Percentiles rank a stretch among this genome's conserved stretches.
Evolutionary conservation across 371 early-diverging fungal species (phyloP).

Genomic region (Umbelopsis sp.): DNA sequence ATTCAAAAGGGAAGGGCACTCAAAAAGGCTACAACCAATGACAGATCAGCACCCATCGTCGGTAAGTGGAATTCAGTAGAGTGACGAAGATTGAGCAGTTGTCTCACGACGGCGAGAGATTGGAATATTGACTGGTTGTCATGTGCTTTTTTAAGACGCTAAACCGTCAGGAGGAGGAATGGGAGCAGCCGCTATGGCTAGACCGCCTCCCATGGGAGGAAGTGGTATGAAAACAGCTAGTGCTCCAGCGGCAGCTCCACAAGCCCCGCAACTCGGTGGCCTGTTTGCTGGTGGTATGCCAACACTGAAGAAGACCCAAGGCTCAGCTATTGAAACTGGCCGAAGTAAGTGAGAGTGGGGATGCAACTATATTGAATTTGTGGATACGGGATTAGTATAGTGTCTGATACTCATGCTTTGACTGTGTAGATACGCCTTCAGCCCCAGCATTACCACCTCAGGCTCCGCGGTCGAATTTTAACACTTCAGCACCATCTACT

Average conservation of each 20-base stretch:
- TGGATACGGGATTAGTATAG: too few relatives aligned
- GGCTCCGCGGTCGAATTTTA: neutral
- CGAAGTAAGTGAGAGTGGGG: constrained; percentile 23
- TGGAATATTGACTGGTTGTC: neutral
- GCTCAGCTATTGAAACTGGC: constrained; percentile 43
- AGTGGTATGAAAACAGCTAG: constrained; percentile 1
- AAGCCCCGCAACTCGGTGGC: constrained; percentile 54
- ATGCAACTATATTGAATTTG: too few relatives aligned
- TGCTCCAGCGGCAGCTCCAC: constrained; percentile 25
- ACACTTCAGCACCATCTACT: constrained; percentile 7
- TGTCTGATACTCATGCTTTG: too few relatives aligned
- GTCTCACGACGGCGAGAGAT: too few relatives aligned
- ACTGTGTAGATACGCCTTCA: constrained; percentile 15
- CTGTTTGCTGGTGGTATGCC: constrained; percentile 74
- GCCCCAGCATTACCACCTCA: constrained; percentile 3
- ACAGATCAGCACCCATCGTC: constrained; percentile 70
- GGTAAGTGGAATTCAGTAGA: constrained; percentile 30
- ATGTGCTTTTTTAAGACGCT: constrained; percentile 19
- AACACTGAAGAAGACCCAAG: constrained; percentile 57
- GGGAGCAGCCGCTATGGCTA: constrained; percentile 26
- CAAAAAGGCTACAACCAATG: constrained; percentile 81
- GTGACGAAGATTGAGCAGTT: neutral
- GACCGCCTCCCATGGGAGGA: constrained; percentile 46
- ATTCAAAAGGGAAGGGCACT: constrained; percentile 78
- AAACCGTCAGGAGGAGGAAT: constrained; percentile 27